phyloP scores from a whole-genome alignment of 1,284 basidiomycete genomes.

The Austroboletus niveus region DNA sequence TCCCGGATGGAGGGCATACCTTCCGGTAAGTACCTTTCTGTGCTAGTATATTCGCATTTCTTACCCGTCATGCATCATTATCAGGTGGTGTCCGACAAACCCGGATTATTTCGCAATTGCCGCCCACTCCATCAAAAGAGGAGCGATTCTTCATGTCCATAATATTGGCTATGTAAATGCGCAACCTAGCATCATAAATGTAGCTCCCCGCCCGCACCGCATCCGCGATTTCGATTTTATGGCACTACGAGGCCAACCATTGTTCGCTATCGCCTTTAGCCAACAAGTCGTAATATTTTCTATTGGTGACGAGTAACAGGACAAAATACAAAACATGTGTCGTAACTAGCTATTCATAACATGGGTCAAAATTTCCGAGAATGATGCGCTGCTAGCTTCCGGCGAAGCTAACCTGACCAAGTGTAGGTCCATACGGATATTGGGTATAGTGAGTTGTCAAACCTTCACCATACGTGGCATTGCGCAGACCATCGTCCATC shows the following conservation, averaged over 20 bases:
- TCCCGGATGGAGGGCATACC: constrained; percentile 60
- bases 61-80: constrained; percentile 4
- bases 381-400: constrained; percentile 15
- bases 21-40: constrained; percentile 53
- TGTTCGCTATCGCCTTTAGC: constrained; percentile 66
- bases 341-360: constrained; percentile 14
- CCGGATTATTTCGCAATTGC: constrained; percentile 75
- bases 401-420: constrained; percentile 24
- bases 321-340: constrained; percentile 19
- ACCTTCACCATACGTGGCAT: constrained; percentile 23
- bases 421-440: constrained; percentile 30
- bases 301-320: constrained; percentile 44
- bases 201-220: constrained; percentile 60
- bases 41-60: not conserved
- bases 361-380: constrained; percentile 2
- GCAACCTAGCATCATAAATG: constrained; percentile 54
- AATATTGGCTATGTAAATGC: constrained; percentile 62
- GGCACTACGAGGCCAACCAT: constrained; percentile 51
- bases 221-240: constrained; percentile 77
- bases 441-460: constrained; percentile 30
- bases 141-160: constrained; percentile 68
- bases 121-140: constrained; percentile 51
- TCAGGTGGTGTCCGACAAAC: constrained; percentile 73
- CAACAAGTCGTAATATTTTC: constrained; percentile 50
- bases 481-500: constrained; percentile 25